A percentile compares a stretch with the other conserved stretches of the same genome.
phyloP scores from a whole-genome alignment of 345 rosid species.

The Nasturtium officinale region DNA sequence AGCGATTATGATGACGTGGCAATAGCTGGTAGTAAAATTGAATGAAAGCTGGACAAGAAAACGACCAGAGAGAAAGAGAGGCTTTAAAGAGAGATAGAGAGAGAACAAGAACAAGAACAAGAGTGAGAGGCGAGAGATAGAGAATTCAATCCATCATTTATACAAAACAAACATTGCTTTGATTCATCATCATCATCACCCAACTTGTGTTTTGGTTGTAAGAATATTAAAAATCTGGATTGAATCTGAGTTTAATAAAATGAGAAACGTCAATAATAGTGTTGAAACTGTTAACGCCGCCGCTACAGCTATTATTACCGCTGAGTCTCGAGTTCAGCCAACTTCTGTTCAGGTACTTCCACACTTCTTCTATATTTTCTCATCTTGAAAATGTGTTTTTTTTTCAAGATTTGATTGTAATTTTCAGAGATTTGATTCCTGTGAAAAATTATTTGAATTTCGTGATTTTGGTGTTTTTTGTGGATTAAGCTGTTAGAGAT shows the following conservation, averaged over 20 bases:
- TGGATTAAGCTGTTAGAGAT: neutral
- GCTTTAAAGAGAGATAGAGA: no score
- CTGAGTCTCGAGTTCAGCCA: constrained; percentile 86
- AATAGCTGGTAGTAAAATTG: constrained; percentile 45
- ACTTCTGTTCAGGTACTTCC: constrained; percentile 54
- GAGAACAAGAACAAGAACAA: neutral
- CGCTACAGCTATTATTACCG: constrained; percentile 86
- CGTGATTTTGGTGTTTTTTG: neutral
- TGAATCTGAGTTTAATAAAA: constrained; percentile 35
- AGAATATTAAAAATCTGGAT: constrained; percentile 34
- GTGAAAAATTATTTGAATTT: constrained; percentile 18
- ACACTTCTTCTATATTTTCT: neutral
- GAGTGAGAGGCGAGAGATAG: constrained; percentile 19
- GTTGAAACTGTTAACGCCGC: constrained; percentile 91
- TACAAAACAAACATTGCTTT: neutral
- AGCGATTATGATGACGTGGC: constrained; percentile 61
- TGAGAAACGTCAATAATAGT: constrained; percentile 61
- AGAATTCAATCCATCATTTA: constrained; percentile 20
- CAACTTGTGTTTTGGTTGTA: neutral
- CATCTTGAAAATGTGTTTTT: neutral
- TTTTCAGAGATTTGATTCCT: constrained; percentile 17
- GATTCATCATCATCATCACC: constrained; percentile 16
- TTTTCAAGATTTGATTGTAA: neutral
- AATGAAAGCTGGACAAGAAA: constrained; percentile 59
- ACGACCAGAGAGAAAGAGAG: constrained; percentile 58